Conservation (phyloP, 129 eudicot species). For the Saposhnikovia divaricata region DNA sequence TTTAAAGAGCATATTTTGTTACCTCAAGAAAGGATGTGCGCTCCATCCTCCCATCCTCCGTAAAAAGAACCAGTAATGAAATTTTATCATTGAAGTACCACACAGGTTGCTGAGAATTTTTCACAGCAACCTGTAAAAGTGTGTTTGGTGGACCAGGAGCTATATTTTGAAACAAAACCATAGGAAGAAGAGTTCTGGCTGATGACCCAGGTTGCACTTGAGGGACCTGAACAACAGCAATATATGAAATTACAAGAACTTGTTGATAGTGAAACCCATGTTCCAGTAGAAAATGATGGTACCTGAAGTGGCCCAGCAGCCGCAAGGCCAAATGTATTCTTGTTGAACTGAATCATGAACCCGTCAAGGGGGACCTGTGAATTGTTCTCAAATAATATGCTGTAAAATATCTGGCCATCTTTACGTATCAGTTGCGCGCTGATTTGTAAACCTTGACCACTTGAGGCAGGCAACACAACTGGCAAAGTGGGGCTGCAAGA, state of each 20-base stretch:
- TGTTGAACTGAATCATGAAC: conserved; percentile 93
- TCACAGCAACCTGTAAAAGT: conserved; percentile 82
- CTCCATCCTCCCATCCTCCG: conserved; percentile 96
- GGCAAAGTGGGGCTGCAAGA: conserved; percentile 70
- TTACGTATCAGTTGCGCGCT: conserved; percentile 69
- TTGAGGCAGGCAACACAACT: conserved; percentile 66
- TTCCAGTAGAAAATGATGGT: conserved; percentile 9
- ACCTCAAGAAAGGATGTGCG: conserved; percentile 86
- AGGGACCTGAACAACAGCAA: conserved; percentile 49
- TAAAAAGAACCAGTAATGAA: conserved; percentile 47
- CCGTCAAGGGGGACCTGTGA: conserved; percentile 63
- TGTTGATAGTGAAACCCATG: background rate
- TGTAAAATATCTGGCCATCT: conserved; percentile 85
- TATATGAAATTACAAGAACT: background rate
- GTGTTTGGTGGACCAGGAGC: conserved; percentile 75
- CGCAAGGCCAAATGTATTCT: conserved; percentile 91
- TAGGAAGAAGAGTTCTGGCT: conserved; percentile 66
- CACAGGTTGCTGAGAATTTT: conserved; percentile 86
- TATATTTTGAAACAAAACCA: conserved; percentile 78
- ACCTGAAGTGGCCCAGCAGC: conserved; percentile 89
- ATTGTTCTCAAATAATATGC: conserved; percentile 75
- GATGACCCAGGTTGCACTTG: conserved; percentile 83
- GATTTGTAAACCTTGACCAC: conserved; percentile 85
- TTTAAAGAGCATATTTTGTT: background rate
- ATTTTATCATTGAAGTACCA: conserved; percentile 79